Base-by-base conservation (phyloP, 768 basidiomycete species). In the Lactifluus hygrophoroides region DNA sequence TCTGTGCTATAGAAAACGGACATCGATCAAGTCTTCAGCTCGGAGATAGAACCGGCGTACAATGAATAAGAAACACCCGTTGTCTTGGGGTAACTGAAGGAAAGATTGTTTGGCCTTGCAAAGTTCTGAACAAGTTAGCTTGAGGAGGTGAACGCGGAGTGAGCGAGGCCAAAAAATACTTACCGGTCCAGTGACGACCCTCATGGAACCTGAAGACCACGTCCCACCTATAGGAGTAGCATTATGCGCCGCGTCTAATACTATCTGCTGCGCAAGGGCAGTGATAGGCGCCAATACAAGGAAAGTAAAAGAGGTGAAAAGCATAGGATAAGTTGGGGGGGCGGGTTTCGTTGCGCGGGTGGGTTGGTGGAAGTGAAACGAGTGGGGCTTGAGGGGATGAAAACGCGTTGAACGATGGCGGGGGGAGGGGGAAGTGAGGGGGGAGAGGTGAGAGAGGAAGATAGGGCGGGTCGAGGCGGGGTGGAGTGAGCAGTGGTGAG, bases 21-120 rank as follows among this genome's bases (percentile, higher is more conserved):
- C 11, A 5, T 5, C 14, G 38, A n/a, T 40, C 38, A 27, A 51
- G 8, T 27, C 30, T 17, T 17, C 1, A 30, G 21, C 25, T 9
- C 17, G 6, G 35, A 5, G 7, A n/a, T 37, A 3, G 4, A 38
- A 10, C 17, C 0, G 23, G 78, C 92, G 70, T 67, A 95, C 92
- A 97, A 95, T 30, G 93, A 88, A 69, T 81, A 91, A 5, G 88
- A 86, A 6, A 96, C 79, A 30, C 96, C 96, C 0, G 94, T 90
- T 19, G 82, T 93, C 56, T 69, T 68, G 4, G 96, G 95, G 69
- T 94, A 95, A 34, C 56, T 82, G 73, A 99, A 98, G 3, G 86
- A 77, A 73, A 79, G 73, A 66, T 93, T 90, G 45, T 80, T 78
- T 0, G 96, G 94, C 67, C 88, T 83, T 40, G 87, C 91, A 70